These are phyloP conservation scores for Aspergillus egyptiacus DNA, from an alignment of 495 filamentous ascomycete species.

Conservation along the genomic window DNA sequence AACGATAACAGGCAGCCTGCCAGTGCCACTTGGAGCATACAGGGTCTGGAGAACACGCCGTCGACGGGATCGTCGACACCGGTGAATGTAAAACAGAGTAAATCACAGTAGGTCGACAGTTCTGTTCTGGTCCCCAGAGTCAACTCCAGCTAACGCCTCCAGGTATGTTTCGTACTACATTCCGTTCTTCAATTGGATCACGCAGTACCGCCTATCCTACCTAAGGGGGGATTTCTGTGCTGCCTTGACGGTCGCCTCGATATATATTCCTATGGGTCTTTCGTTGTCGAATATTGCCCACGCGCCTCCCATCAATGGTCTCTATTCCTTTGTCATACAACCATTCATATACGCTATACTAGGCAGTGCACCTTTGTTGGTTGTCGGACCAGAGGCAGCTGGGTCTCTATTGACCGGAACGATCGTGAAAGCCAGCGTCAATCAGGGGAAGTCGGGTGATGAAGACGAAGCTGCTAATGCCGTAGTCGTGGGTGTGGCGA, in stretches of 20 bases:
- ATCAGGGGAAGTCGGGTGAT: slow-evolving; percentile 60
- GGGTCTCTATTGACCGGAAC: slow-evolving; percentile 85
- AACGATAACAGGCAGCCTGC: slow-evolving; percentile 13
- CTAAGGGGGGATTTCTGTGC: slow-evolving; percentile 83
- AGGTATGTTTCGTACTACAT: slow-evolving; percentile 95
- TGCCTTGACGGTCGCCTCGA: slow-evolving; percentile 83
- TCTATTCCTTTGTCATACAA: slow-evolving; percentile 91
- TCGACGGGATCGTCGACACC: slow-evolving; percentile 29
- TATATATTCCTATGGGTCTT: slow-evolving; percentile 97
- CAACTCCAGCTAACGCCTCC: background rate
- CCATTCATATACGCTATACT: slow-evolving; percentile 86
- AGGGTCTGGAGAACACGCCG: slow-evolving; percentile 32
- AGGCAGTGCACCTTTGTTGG: slow-evolving; percentile 84
- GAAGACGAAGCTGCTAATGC: slow-evolving; percentile 66
- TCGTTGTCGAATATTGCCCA: slow-evolving; percentile 89
- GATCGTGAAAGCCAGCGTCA: slow-evolving; percentile 73
- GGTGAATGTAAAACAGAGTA: slow-evolving; percentile 27
- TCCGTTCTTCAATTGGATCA: slow-evolving; percentile 82
- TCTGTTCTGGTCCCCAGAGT: background rate
- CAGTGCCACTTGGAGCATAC: slow-evolving; percentile 14
- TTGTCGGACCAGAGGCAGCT: slow-evolving; percentile 93
- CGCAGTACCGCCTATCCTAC: slow-evolving; percentile 74
- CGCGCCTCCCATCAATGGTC: slow-evolving; percentile 87
- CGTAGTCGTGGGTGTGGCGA: slow-evolving; percentile 80
- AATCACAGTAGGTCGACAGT: slow-evolving; percentile 28